These are phyloP conservation scores for Sonneratia alba DNA, from an alignment of 345 rosid species.

Conservation along the genomic window DNA sequence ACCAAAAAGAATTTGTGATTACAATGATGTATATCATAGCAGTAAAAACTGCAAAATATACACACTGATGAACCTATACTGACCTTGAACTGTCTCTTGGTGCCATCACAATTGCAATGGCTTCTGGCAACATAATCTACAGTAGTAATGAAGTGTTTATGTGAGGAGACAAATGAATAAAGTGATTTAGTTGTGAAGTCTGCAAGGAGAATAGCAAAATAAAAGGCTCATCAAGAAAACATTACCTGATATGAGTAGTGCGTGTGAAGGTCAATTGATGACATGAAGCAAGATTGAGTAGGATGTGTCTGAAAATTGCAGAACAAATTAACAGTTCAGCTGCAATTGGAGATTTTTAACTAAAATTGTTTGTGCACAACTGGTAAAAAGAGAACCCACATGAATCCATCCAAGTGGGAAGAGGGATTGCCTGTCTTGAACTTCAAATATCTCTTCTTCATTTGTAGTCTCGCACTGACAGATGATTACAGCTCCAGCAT, in stretches of 20 bases:
- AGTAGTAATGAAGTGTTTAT: background rate
- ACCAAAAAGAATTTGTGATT: background rate
- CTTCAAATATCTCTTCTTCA: slow-evolving; percentile 98
- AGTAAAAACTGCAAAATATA: background rate
- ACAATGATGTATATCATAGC: background rate
- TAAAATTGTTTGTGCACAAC: background rate
- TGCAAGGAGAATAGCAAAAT: background rate
- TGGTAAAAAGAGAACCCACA: slow-evolving; percentile 35
- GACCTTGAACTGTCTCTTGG: slow-evolving; percentile 72
- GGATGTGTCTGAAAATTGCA: slow-evolving; percentile 81
- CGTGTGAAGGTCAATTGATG: slow-evolving; percentile 93
- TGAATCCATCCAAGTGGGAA: slow-evolving; percentile 99
- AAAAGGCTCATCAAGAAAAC: background rate
- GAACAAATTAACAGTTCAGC: slow-evolving; percentile 1
- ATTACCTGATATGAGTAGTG: slow-evolving; percentile 93
- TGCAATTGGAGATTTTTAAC: background rate
- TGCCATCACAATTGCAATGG: slow-evolving; percentile 97
- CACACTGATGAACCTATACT: background rate
- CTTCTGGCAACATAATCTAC: slow-evolving; percentile 90
- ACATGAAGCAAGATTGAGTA: slow-evolving; percentile 98
- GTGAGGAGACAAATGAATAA: too few relatives aligned
- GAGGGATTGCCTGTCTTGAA: slow-evolving; percentile 83
- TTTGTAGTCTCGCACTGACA: slow-evolving; percentile 83
- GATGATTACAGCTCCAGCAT: background rate
- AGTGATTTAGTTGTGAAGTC: background rate